Evolutionary conservation across 2,329 filamentous ascomycete genomes (phyloP), one percentile per base, ranked within the genome.

Genomic region (Diaporthe sp.): DNA sequence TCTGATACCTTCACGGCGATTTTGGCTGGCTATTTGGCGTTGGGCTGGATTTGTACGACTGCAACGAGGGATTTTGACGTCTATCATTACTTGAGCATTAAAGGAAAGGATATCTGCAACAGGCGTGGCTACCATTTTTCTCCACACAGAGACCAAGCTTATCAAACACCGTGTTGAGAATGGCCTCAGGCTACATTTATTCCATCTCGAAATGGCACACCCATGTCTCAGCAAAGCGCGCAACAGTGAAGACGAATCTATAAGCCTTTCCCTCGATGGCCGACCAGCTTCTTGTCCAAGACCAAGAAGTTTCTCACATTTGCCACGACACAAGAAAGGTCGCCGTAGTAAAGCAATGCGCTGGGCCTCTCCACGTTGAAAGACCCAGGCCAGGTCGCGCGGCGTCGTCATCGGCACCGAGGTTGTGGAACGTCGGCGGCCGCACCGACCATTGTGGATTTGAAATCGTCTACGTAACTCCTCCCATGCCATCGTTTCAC

Each of bases 1-100:
- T 72, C 57, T 72, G 57, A 54, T 72, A 72, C 70, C 57, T 64
- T 52, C 28, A 64, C 17, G 57, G 57, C 57, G 57, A 33, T 64
- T 72, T 71, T 72, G 57, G 70, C 70, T 64, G 35, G 57, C n/a
- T 54, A 72, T 19, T 19, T 52, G 70, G 70, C 70, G 70, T 72
- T 72, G 22, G 45, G 57, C 57, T 42, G 57, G 35, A 28, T 54
- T 64, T 72, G 57, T 72, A 64, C 40, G 57, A 66, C 60, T 30
- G 38, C 35, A 28, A 33, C 35, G 25, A 55, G 30, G 45, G 50
- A 33, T 52, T 64, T 42, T 55, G 25, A 72, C 47, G 57, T 55
- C 57, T 72, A 54, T 72, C 47, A 55, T 54, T 72, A 72, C 69
- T 61, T 61, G 57, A 64, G 58, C 57, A 72, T 30, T 54, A 64